Evolutionary conservation across 2,329 filamentous ascomycete species (phyloP).

Genomic region (Immersiporthe knoxdaviesiana): DNA sequence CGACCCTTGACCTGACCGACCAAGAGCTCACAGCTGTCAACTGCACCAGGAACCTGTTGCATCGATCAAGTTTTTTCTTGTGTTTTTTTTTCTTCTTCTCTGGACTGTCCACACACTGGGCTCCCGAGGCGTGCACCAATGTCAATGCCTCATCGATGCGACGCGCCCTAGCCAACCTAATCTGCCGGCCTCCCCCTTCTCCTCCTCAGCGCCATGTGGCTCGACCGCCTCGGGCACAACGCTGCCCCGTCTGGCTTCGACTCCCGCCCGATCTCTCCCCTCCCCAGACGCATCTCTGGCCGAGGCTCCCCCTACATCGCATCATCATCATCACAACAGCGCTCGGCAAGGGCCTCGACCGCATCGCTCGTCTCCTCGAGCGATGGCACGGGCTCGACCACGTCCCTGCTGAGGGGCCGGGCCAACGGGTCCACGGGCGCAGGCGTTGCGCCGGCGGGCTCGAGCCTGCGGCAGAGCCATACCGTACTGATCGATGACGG

Average conservation of each 20-base stretch:
- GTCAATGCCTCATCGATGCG: constrained; percentile 3
- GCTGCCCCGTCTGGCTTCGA: constrained; percentile 21
- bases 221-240: constrained; percentile 26
- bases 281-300: constrained; percentile 26
- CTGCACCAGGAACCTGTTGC: background rate
- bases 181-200: constrained; percentile 1
- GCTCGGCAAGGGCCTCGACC: constrained; percentile 60
- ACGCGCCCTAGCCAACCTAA: constrained; percentile 8
- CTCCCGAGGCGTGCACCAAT: constrained; percentile 3
- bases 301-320: constrained; percentile 26
- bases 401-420: constrained; percentile 53
- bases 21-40: constrained; percentile 11
- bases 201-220: constrained; percentile 27
- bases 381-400: constrained; percentile 53
- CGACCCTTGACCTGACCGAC: constrained; percentile 8
- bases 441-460: constrained; percentile 51
- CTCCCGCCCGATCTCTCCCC: constrained; percentile 27
- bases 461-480: constrained; percentile 53
- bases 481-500: constrained; percentile 42
- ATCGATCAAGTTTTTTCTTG: background rate
- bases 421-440: constrained; percentile 40
- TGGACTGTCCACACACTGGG: background rate
- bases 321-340: constrained; percentile 24
- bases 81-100: background rate
- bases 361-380: constrained; percentile 60